A percentile compares a stretch with the other conserved stretches of the same genome.
These are phyloP conservation scores for Pyrrhoderma lamaoense DNA, from an alignment of 1,284 basidiomycete genomes.

Conservation along the genomic window DNA sequence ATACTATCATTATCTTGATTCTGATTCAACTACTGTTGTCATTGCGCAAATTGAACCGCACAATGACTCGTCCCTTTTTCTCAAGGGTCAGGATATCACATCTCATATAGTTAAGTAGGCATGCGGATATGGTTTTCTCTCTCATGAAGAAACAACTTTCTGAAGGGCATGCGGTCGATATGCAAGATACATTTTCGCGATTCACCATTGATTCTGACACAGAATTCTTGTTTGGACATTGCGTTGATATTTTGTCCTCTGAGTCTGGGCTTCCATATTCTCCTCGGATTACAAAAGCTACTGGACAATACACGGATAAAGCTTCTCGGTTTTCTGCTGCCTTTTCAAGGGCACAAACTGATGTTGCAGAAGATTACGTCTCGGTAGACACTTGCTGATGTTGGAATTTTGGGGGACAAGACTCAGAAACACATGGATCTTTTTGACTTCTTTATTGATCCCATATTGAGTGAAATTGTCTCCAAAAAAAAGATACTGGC, in stretches of 20 bases:
- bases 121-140: constrained; percentile 26
- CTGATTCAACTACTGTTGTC: too few species aligned
- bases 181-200: constrained; percentile 33
- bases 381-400: constrained; percentile 40
- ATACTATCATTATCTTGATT: too few species aligned
- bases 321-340: constrained; percentile 2
- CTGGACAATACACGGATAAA: too few species aligned
- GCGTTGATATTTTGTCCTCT: constrained; percentile 28
- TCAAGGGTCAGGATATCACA: constrained; percentile 23
- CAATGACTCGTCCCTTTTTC: constrained; percentile 26
- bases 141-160: constrained; percentile 31
- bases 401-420: constrained; percentile 40
- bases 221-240: constrained; percentile 33
- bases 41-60: constrained; percentile 24
- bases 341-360: constrained; percentile 31
- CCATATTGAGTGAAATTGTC: constrained; percentile 41
- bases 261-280: constrained; percentile 27
- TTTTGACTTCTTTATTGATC: constrained; percentile 44
- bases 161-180: constrained; percentile 42
- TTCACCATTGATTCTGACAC: constrained; percentile 35
- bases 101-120: constrained; percentile 22
- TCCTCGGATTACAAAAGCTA: constrained; percentile 4
- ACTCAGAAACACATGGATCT: constrained; percentile 38
- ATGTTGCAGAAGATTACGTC: constrained; percentile 33
- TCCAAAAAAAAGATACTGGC: constrained; percentile 23